Evolutionary conservation across 1,284 basidiomycete genomes (phyloP).

Genomic region (Lentinula novae-zelandiae): DNA sequence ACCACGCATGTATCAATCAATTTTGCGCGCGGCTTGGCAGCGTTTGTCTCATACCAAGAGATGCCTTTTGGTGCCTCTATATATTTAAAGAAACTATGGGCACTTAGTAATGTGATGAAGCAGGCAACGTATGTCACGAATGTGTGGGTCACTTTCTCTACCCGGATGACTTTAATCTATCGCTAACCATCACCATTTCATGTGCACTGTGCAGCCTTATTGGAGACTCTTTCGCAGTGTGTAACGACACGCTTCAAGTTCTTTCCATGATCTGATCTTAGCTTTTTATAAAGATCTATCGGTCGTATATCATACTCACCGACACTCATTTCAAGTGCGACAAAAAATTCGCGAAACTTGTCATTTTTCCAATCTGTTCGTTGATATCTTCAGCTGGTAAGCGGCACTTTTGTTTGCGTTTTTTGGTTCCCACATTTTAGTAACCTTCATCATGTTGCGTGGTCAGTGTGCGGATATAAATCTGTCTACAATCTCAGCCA

Average conservation of each 20-base stretch:
- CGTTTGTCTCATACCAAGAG: slow-evolving; percentile 2
- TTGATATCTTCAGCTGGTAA: neutral
- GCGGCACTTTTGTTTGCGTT: neutral
- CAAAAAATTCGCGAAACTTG: neutral
- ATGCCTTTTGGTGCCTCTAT: neutral
- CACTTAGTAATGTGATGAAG: neutral
- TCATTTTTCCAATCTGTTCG: neutral
- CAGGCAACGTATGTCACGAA: neutral
- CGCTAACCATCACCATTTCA: neutral
- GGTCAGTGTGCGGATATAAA: neutral
- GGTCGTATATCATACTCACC: neutral
- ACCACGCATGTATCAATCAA: neutral
- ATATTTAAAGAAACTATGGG: slow-evolving; percentile 1
- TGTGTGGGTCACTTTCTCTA: neutral
- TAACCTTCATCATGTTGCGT: neutral
- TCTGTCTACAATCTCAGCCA: neutral
- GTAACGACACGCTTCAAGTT: neutral
- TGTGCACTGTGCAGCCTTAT: neutral
- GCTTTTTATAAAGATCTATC: neutral
- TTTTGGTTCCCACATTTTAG: no score
- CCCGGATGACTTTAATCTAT: neutral
- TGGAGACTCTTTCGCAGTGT: slow-evolving; percentile 1
- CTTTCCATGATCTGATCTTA: neutral
- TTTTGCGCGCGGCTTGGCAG: neutral
- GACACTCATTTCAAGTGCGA: neutral